Percentiles rank a stretch among this genome's conserved stretches.
These are phyloP conservation scores for Malus domestica DNA, from an alignment of 306 rosid species.

Conservation along the genomic window DNA sequence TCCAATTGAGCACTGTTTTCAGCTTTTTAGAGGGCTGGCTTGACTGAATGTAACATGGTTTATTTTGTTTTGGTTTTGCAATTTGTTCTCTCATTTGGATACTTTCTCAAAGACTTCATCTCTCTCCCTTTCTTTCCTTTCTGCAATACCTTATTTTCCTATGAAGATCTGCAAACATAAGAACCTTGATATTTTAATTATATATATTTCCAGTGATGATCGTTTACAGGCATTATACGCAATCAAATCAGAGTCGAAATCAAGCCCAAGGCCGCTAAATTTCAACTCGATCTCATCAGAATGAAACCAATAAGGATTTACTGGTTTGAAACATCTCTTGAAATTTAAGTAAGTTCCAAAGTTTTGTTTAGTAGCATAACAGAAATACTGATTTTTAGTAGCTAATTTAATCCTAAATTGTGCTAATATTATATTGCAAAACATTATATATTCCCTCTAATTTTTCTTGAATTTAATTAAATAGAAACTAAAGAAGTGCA, in stretches of 20 bases:
- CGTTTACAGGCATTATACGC: not conserved
- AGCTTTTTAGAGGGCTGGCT: conserved; percentile 17
- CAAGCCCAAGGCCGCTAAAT: not conserved
- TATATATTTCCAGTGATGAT: not conserved
- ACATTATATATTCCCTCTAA: not conserved
- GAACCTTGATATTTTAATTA: not conserved
- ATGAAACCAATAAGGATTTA: not conserved
- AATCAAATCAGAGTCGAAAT: not conserved
- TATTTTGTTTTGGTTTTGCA: not conserved
- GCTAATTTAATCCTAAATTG: not conserved
- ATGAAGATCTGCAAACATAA: not conserved
- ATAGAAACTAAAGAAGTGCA: not conserved
- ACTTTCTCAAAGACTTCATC: not conserved
- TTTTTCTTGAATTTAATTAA: not conserved
- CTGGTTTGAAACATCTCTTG: not conserved
- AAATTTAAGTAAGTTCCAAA: not conserved
- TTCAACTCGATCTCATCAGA: not conserved
- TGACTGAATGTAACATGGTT: conserved; percentile 6
- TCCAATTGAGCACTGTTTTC: not conserved
- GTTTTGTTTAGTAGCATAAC: not conserved
- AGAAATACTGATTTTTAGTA: too few relatives aligned
- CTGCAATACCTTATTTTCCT: not conserved
- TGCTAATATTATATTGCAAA: not conserved
- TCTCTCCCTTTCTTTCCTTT: not conserved
- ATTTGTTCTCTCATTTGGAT: not conserved